These are phyloP conservation scores for Colletotrichum sp. DNA, from an alignment of 2,329 filamentous ascomycete genomes.

Conservation along the genomic window DNA sequence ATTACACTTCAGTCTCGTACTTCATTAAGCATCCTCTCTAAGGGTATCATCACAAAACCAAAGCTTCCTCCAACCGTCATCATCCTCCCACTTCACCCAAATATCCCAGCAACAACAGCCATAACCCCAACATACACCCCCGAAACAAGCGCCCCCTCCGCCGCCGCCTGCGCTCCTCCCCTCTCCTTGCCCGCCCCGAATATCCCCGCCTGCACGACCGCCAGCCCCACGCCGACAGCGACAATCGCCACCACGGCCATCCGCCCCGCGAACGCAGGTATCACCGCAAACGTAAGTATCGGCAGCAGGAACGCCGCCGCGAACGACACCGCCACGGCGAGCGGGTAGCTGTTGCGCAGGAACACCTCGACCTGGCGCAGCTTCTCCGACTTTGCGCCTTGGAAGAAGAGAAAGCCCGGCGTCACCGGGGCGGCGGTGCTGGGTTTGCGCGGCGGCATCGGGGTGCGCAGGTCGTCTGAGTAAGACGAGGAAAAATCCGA, in stretches of 20 bases:
- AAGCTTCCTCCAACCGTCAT: background rate
- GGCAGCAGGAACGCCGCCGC: slow-evolving; percentile 60
- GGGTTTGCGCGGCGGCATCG: slow-evolving; percentile 19
- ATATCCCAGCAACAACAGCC: slow-evolving; percentile 35
- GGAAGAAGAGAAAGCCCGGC: background rate
- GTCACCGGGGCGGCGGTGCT: background rate
- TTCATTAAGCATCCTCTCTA: background rate
- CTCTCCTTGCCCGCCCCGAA: slow-evolving; percentile 26
- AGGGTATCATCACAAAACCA: background rate
- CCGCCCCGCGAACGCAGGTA: slow-evolving; percentile 61
- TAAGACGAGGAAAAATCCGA: background rate
- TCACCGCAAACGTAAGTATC: slow-evolving; percentile 61
- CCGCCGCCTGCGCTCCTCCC: slow-evolving; percentile 6
- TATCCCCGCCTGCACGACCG: slow-evolving; percentile 32
- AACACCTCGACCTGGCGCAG: background rate
- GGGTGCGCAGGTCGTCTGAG: slow-evolving; percentile 14
- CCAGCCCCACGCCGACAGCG: slow-evolving; percentile 45
- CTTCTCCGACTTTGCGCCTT: slow-evolving; percentile 1
- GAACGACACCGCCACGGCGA: slow-evolving; percentile 46
- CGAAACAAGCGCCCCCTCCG: slow-evolving; percentile 28
- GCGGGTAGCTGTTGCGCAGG: slow-evolving; percentile 11
- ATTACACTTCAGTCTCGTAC: background rate
- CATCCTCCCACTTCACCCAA: slow-evolving; percentile 3
- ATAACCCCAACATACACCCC: slow-evolving; percentile 40
- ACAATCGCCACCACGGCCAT: slow-evolving; percentile 62